Evolutionary conservation across 2,329 filamentous ascomycete species (phyloP), one percentile per base, ranked within the genome.

Genomic region (Penicillium sumatraense): DNA sequence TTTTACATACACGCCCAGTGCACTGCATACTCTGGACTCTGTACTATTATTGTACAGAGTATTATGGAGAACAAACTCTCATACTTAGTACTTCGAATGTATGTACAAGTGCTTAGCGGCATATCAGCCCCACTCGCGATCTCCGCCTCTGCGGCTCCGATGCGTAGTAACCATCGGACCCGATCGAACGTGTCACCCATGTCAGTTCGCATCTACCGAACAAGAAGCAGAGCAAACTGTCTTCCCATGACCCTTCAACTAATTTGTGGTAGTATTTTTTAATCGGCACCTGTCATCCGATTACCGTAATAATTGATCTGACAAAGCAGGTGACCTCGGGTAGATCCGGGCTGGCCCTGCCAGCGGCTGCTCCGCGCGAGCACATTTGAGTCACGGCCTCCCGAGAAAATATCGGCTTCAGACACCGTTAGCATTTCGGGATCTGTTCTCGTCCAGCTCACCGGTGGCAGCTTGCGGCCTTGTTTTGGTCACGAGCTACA

Each of bases 171-270:
- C 24, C 33, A 52, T 38, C 21, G 27, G 23, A 51, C 18, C 29
- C 40, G 41, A 49, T 44, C 26, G 24, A 24, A 26, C 16, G 21
- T 9, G n/a, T 16, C 11, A 18, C n/a, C 24, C n/a, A 23, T n/a
- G 7, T 23, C 9, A 14, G 13, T 5, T 46, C 10, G 11, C 29
- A 10, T 3, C 8, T 3, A 27, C 24, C 44, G 47, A 72, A 71
- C 61, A 68, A 64, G 49, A 72, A 72, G 50, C 60, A 57, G 41
- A 7, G 51, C 21, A 5, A 54, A 60, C 36, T 21, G 40, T 11
- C 62, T 71, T 62, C 67, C 70, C 69, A 72, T 71, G 73, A 67
- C 65, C 61, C 23, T 49, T 56, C 14, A 44, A 53, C 41, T 11
- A n/a, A 33, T 16, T 13, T 26, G 16, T 10, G 2, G 14, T 20